These are phyloP conservation scores for Diutina mesorugosa DNA, from an alignment of 1,139 yeast species.

Conservation along the genomic window DNA sequence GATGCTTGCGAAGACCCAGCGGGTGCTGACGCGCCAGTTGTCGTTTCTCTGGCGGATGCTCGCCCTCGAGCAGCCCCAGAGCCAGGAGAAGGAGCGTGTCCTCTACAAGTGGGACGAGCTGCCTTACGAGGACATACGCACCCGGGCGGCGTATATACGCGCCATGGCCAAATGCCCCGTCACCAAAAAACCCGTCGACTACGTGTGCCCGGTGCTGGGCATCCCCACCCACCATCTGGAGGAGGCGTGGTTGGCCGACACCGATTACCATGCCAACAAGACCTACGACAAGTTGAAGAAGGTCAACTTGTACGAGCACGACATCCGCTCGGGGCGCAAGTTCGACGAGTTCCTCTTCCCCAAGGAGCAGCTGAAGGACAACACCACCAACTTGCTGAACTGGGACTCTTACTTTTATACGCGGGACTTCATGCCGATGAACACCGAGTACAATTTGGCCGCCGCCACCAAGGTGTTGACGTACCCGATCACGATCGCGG, in stretches of 20 bases:
- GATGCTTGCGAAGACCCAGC: not conserved
- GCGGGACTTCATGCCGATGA: slow-evolving; percentile 89
- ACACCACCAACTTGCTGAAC: slow-evolving; percentile 60
- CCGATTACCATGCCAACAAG: slow-evolving; percentile 53
- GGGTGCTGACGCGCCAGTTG: not conserved
- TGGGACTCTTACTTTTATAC: slow-evolving; percentile 96
- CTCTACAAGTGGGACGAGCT: slow-evolving; percentile 68
- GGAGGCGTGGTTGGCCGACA: slow-evolving; percentile 82
- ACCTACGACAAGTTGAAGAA: slow-evolving; percentile 65
- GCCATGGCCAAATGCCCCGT: slow-evolving; percentile 88
- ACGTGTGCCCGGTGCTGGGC: slow-evolving; percentile 86
- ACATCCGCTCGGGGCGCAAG: slow-evolving; percentile 81
- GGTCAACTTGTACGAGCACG: slow-evolving; percentile 91
- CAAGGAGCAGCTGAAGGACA: slow-evolving; percentile 63
- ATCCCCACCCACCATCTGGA: slow-evolving; percentile 90
- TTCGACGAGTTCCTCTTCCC: slow-evolving; percentile 96
- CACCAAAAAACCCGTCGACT: slow-evolving; percentile 66
- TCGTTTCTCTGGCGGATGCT: slow-evolving; percentile 1
- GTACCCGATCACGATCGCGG: slow-evolving; percentile 83
- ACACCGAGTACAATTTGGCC: slow-evolving; percentile 89
- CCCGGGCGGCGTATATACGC: slow-evolving; percentile 83
- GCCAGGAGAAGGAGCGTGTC: slow-evolving; percentile 7
- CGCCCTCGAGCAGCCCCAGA: not conserved
- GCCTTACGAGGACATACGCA: slow-evolving; percentile 77
- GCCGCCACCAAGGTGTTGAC: slow-evolving; percentile 91